phyloP scores from a whole-genome alignment of 169 alveolate genomes.

The Plasmodium gallinaceum region DNA sequence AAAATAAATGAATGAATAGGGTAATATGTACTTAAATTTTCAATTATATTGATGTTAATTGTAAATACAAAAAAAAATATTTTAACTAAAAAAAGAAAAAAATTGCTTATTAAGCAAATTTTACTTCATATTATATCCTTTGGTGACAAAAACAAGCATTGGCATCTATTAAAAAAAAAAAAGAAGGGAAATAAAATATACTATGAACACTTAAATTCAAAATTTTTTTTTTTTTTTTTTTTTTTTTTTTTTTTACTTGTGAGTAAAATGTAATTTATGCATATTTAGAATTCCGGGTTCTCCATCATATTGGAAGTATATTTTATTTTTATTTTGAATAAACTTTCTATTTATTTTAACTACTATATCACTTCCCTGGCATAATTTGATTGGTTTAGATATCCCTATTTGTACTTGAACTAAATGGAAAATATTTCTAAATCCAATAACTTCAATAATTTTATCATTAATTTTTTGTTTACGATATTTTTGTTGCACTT shows the following conservation, averaged over 20 bases:
- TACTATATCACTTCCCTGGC: conserved; percentile 61
- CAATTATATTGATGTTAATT: background rate
- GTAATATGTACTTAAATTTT: background rate
- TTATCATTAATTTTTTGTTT: conserved; percentile 83
- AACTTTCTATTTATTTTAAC: conserved; percentile 47
- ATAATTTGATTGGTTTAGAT: conserved; percentile 43
- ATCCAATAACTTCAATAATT: conserved; percentile 85
- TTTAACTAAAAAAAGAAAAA: conserved; percentile 52
- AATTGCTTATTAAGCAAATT: background rate
- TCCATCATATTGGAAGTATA: conserved; percentile 68
- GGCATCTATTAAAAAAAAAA: conserved; percentile 49
- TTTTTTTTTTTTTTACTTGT: conserved; percentile 29
- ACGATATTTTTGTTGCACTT: conserved; percentile 38
- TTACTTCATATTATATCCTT: conserved; percentile 27
- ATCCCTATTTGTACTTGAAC: conserved; percentile 83
- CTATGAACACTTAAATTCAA: background rate
- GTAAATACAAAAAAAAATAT: background rate
- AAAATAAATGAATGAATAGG: background rate
- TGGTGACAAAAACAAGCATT: conserved; percentile 71
- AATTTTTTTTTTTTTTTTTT: background rate
- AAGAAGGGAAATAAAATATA: background rate
- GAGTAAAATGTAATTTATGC: conserved; percentile 63
- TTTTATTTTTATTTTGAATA: conserved; percentile 43
- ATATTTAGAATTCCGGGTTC: conserved; percentile 62
- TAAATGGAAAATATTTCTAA: conserved; percentile 83